Conservation (phyloP, 176 grass and related monocot species). For the Tillandsia leiboldiana region DNA sequence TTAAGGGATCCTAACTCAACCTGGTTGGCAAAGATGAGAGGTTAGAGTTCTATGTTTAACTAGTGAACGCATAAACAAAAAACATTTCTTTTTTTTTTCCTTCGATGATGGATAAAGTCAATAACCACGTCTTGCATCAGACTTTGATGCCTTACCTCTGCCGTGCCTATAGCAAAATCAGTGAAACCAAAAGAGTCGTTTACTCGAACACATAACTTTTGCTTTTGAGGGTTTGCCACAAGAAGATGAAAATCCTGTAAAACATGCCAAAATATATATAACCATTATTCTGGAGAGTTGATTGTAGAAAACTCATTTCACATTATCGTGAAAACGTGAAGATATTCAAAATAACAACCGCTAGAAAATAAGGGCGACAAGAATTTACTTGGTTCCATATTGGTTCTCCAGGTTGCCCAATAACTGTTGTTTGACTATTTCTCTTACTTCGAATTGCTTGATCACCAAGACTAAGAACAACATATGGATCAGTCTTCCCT, state of each 20-base stretch:
- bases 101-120: not conserved
- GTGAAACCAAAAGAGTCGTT: slow-evolving; percentile 80
- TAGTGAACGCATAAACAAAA: not conserved
- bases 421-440: slow-evolving; percentile 95
- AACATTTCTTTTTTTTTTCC: not conserved
- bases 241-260: slow-evolving; percentile 87
- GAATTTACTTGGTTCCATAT: slow-evolving; percentile 95
- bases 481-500: slow-evolving; percentile 98
- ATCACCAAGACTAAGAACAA: slow-evolving; percentile 72
- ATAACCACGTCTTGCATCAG: not conserved
- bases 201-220: slow-evolving; percentile 70
- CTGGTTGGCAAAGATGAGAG: slow-evolving; percentile 26
- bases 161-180: slow-evolving; percentile 65
- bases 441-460: slow-evolving; percentile 96
- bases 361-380: not conserved
- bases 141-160: slow-evolving; percentile 40
- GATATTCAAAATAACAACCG: not conserved
- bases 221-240: slow-evolving; percentile 62
- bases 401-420: slow-evolving; percentile 71
- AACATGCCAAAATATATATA: slow-evolving; percentile 8
- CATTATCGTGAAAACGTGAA: not conserved
- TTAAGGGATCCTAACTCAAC: slow-evolving; percentile 83
- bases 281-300: not conserved
- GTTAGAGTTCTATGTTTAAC: slow-evolving; percentile 7
- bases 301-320: not conserved